phyloP scores from a whole-genome alignment of 345 rosid genomes.

The Eucalyptus cladocalyx region DNA sequence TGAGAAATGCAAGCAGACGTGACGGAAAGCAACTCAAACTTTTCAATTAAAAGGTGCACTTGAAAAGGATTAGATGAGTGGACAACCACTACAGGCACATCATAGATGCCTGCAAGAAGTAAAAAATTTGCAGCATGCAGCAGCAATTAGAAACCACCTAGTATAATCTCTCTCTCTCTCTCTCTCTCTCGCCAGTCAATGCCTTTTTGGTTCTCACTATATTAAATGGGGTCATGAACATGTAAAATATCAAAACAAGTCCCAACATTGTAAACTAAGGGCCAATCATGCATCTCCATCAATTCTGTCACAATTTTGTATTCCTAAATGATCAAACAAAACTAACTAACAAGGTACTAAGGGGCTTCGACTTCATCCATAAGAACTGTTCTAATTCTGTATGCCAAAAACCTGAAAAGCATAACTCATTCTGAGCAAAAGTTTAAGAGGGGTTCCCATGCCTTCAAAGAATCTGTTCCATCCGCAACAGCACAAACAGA shows the following conservation, averaged over 20 bases:
- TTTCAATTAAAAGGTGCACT: not conserved
- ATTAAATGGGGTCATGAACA: not conserved
- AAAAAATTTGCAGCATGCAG: not conserved
- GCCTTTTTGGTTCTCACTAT: not conserved
- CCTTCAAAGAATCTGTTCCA: not conserved
- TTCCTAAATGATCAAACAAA: not conserved
- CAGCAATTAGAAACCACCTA: not conserved
- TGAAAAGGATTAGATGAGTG: not conserved
- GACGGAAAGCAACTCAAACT: not conserved
- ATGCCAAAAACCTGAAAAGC: not conserved
- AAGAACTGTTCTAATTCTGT: not conserved
- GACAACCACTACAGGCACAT: not conserved
- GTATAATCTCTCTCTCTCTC: not conserved
- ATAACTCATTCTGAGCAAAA: not conserved
- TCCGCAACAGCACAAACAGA: not conserved
- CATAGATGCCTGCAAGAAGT: not conserved
- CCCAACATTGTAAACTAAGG: not conserved
- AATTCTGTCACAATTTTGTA: not conserved
- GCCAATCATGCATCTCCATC: not conserved
- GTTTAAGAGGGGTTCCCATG: not conserved
- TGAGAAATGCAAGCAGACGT: not conserved
- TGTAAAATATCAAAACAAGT: no score
- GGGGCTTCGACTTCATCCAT: not conserved
- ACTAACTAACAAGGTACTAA: not conserved
- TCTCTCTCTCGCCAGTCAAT: not conserved